Conservation (phyloP, 768 basidiomycete species). For the Trametes elegans region DNA sequence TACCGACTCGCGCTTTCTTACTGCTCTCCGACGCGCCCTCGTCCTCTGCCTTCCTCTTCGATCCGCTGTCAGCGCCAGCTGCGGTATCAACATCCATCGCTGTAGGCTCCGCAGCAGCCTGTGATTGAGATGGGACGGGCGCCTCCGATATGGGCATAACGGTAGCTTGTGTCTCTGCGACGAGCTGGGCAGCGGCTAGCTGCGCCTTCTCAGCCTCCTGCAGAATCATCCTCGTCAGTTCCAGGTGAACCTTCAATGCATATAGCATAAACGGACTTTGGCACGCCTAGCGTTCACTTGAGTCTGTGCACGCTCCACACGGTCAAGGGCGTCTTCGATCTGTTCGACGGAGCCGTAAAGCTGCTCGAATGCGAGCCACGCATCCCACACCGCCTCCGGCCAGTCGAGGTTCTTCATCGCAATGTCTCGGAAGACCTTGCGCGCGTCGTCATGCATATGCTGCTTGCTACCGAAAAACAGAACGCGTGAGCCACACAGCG, state of each 20-base stretch:
- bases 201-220: constrained; percentile 64
- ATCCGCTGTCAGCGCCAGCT: constrained; percentile 30
- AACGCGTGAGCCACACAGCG: background rate
- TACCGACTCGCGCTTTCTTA: constrained; percentile 67
- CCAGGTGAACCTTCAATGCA: background rate
- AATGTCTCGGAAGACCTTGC: constrained; percentile 64
- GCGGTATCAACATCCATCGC: constrained; percentile 43
- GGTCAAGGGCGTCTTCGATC: constrained; percentile 59
- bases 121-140: constrained; percentile 8
- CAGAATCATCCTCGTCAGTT: background rate
- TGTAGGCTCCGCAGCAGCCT: constrained; percentile 9
- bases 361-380: constrained; percentile 87
- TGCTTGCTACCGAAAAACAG: constrained; percentile 42
- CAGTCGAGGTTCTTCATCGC: constrained; percentile 81
- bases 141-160: constrained; percentile 33
- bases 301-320: constrained; percentile 61
- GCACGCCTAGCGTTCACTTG: constrained; percentile 62
- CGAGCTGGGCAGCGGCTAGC: constrained; percentile 48
- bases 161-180: constrained; percentile 40
- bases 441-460: constrained; percentile 55
- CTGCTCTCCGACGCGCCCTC: constrained; percentile 35
- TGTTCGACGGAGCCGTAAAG: constrained; percentile 71
- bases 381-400: constrained; percentile 93
- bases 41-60: constrained; percentile 68
- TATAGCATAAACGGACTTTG: constrained; percentile 44